Evolutionary conservation across 495 filamentous ascomycete genomes (phyloP).

Genomic region (Chaetomium tenue): DNA sequence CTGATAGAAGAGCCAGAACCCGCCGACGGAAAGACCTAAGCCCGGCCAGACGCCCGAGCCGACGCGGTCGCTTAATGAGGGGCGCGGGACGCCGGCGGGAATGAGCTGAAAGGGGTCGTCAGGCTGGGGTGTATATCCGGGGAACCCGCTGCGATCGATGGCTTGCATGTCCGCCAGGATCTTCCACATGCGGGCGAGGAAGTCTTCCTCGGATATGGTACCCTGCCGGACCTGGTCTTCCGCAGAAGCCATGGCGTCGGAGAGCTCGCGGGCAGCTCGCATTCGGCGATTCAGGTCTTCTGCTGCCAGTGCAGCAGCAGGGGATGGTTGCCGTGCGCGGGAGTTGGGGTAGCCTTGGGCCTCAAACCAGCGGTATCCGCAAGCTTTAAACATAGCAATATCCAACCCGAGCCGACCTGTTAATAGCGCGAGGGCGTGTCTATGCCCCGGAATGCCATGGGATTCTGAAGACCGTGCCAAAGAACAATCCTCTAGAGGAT

Average conservation of each 20-base stretch:
- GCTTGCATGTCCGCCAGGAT: neutral
- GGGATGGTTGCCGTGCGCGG: neutral
- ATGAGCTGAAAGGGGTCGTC: too few species aligned
- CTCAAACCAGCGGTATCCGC: neutral
- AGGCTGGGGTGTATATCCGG: neutral
- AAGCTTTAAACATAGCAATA: neutral
- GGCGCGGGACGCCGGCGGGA: neutral
- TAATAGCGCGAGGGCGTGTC: neutral
- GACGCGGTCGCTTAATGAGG: neutral
- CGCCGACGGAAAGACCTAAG: neutral
- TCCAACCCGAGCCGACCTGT: neutral
- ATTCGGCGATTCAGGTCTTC: neutral
- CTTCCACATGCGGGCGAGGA: neutral
- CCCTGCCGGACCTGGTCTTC: constrained; percentile 2
- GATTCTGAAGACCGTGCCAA: neutral
- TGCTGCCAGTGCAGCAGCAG: neutral
- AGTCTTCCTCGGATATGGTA: neutral
- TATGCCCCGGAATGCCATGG: neutral
- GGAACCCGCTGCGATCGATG: neutral
- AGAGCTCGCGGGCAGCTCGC: neutral
- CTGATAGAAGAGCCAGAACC: neutral
- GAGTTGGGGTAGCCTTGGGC: neutral
- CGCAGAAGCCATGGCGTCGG: neutral
- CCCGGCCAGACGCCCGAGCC: constrained; percentile 5
- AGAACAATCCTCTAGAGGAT: neutral